Evolutionary conservation across 2,329 filamentous ascomycete species (phyloP), one percentile per base, ranked within the genome.

Genomic region (Ascochyta pisi): DNA sequence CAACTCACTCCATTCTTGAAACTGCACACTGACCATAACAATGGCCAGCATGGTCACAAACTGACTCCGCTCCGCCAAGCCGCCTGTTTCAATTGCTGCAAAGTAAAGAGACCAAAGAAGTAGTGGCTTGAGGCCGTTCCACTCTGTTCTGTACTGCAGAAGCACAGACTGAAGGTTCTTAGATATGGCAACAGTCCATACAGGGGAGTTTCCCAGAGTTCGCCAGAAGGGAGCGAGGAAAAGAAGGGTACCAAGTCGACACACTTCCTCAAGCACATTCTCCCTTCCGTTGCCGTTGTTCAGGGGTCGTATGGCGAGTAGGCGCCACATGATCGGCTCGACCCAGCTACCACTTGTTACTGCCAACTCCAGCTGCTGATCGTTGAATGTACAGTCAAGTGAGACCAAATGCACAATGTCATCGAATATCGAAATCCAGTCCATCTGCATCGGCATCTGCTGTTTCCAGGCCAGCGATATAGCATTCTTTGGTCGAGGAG

Each of bases 381-480:
- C 54, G n/a, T 59, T 64, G 33, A 72, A 66, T 5, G 61, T 61
- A 24, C 60, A 54, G 41, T 72, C 68, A 7, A 68, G 59, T 6
- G 59, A 66, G 10, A 71, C 65, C 3, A 72, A 33, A 23, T 72
- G 66, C 9, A 58, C 37, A 6, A 69, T 33, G 43, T 72, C 65
- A 35, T 72, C 68, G 34, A 73, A 72, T 19, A 72, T 62, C 2
- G 63, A 58, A 26, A 73, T 61, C 66, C 68, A 71, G 42, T 66
- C 65, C 7, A 60, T n/a, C 22, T 54, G 46, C 53, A 60, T 65
- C 0, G 66, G 67, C 15, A 72, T 37, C n/a, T 64, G 61, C 12
- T 84, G 83, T 83, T 87, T 84, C 81, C 76, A 84, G 60, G 79
- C 74, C 74, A 84, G 81, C 77, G 79, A 86, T 77, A 86, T 77